Conservation (phyloP, 768 basidiomycete species). For the Lentinula sp. region DNA sequence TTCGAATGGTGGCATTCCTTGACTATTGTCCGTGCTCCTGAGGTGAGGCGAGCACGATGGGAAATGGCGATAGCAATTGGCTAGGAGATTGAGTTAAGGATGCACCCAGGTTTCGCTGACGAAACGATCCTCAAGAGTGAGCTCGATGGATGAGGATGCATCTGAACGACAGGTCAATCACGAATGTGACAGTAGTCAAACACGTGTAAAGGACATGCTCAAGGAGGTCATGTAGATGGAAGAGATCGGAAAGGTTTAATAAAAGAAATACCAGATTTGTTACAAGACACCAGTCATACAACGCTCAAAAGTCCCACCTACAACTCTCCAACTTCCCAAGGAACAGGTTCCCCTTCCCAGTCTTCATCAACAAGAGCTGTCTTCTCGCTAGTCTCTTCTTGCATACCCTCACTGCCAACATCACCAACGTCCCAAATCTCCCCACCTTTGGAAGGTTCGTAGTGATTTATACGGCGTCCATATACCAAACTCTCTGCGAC, state of each 20-base stretch:
- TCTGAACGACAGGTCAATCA: not conserved
- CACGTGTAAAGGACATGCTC: not conserved
- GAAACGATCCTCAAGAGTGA: not conserved
- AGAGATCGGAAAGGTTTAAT: not conserved
- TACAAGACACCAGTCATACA: not conserved
- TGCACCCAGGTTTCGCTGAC: not conserved
- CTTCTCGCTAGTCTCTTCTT: slow-evolving; percentile 17
- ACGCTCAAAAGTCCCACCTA: slow-evolving; percentile 22
- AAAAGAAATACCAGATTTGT: not conserved
- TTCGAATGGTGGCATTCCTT: not conserved
- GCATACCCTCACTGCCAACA: slow-evolving; percentile 14
- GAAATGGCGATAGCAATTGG: not conserved
- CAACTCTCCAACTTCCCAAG: slow-evolving; percentile 77
- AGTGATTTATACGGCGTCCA: slow-evolving; percentile 46
- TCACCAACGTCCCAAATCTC: slow-evolving; percentile 78
- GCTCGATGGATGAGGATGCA: not conserved
- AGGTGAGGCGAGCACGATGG: not conserved
- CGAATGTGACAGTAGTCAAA: not conserved
- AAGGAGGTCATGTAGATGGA: not conserved
- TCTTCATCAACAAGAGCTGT: slow-evolving; percentile 32
- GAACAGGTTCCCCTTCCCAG: slow-evolving; percentile 80
- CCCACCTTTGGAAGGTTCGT: slow-evolving; percentile 60
- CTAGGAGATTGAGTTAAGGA: not conserved
- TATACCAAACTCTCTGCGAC: slow-evolving; percentile 58
- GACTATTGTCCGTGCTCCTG: not conserved